Conservation (phyloP, 2,329 filamentous ascomycete species). For the Aspergillus candidus region DNA sequence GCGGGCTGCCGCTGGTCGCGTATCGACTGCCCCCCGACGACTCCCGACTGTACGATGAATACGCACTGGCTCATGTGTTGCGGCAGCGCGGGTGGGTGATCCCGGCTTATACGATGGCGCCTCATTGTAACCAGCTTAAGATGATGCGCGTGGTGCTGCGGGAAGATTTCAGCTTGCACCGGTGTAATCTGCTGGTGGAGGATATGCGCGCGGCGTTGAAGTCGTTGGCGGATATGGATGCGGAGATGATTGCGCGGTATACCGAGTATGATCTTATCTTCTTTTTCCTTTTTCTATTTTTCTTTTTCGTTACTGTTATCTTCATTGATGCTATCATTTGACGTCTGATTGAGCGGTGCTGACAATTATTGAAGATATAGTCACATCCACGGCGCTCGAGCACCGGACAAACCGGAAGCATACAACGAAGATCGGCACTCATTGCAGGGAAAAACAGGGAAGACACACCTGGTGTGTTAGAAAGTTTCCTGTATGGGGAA, state of each 20-base stretch:
- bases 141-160: conserved; percentile 86
- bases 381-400: conserved; percentile 5
- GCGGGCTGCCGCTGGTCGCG: conserved; percentile 79
- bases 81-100: conserved; percentile 84
- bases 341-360: too few species aligned
- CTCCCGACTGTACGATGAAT: conserved; percentile 61
- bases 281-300: background rate
- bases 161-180: conserved; percentile 76
- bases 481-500: background rate
- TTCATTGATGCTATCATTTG: too few species aligned
- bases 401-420: conserved; percentile 26
- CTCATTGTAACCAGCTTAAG: conserved; percentile 73
- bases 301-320: background rate
- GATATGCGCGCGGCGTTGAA: conserved; percentile 72
- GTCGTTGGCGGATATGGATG: conserved; percentile 66
- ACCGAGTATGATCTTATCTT: conserved; percentile 47
- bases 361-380: conserved; percentile 2
- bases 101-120: conserved; percentile 93
- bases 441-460: conserved; percentile 77
- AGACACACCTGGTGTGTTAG: conserved; percentile 78
- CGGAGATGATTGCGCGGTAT: conserved; percentile 60
- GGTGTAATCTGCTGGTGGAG: conserved; percentile 68
- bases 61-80: conserved; percentile 72
- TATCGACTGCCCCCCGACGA: conserved; percentile 63
- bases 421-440: conserved; percentile 71